Evolutionary conservation across 2,329 filamentous ascomycete genomes (phyloP).

Genomic region (Dactylellina leptospora): DNA sequence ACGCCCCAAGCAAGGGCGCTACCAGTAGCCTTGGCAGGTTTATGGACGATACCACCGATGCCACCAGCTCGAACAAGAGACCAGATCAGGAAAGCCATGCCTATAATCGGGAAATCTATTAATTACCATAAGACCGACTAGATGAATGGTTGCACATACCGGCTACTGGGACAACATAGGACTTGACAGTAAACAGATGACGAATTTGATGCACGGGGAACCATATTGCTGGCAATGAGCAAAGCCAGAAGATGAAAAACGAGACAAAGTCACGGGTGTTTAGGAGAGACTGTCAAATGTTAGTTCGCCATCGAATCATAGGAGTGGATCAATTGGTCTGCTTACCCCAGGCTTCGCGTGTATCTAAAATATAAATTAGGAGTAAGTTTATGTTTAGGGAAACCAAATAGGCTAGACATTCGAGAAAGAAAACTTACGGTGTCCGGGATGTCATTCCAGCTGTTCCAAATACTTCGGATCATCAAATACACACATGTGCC

Average conservation of each 20-base stretch:
- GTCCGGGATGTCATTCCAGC: slow-evolving; percentile 65
- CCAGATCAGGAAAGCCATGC: slow-evolving; percentile 87
- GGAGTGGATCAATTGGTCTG: slow-evolving; percentile 60
- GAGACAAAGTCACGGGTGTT: slow-evolving; percentile 78
- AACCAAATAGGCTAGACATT: too few species aligned
- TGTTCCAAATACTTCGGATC: slow-evolving; percentile 84
- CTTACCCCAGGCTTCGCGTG: slow-evolving; percentile 39
- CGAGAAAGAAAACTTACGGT: slow-evolving; percentile 42
- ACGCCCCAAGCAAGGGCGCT: slow-evolving; percentile 80
- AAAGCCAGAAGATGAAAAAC: slow-evolving; percentile 87
- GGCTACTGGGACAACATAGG: slow-evolving; percentile 82
- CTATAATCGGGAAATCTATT: slow-evolving; percentile 20
- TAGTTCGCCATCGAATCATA: slow-evolving; percentile 68
- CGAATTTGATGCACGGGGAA: slow-evolving; percentile 88
- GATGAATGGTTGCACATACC: slow-evolving; percentile 58
- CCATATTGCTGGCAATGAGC: slow-evolving; percentile 83
- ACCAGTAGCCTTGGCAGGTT: slow-evolving; percentile 71
- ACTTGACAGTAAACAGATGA: slow-evolving; percentile 90
- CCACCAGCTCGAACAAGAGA: slow-evolving; percentile 81
- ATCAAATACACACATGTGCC: slow-evolving; percentile 86
- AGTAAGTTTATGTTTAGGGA: too few species aligned
- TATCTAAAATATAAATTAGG: too few species aligned
- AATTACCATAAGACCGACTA: too few species aligned
- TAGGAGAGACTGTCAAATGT: slow-evolving; percentile 75
- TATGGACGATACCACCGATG: slow-evolving; percentile 80